Evolutionary conservation across 164 flowering plant species (phyloP).

Genomic region (Berberis thunbergii): DNA sequence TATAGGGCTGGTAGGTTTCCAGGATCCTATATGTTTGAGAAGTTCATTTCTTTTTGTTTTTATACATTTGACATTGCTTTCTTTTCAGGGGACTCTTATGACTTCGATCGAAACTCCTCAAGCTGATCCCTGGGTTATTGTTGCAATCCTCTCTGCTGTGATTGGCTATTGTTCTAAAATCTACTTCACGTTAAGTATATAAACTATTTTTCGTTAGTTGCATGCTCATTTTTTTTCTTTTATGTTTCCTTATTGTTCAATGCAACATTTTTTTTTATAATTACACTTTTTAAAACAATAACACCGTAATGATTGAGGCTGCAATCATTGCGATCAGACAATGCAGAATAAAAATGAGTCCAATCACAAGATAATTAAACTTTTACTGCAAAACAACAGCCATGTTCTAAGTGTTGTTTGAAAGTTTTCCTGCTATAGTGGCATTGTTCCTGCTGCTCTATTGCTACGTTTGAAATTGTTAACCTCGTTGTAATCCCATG

Average conservation of each 20-base stretch:
- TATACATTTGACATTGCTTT: conserved; percentile 2
- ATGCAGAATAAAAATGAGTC: too few species aligned
- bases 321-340: too few species aligned
- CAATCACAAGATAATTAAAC: too few species aligned
- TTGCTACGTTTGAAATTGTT: too few species aligned
- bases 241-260: neutral
- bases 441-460: too few species aligned
- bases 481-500: too few species aligned
- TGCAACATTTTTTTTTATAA: neutral
- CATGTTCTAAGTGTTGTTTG: too few species aligned
- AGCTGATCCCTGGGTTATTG: conserved; percentile 72
- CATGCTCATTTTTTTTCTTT: neutral
- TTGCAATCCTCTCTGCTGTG: conserved; percentile 69
- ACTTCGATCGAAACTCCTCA: conserved; percentile 68
- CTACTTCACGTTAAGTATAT: conserved; percentile 65
- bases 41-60: neutral
- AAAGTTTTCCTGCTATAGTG: too few species aligned
- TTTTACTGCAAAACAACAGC: too few species aligned
- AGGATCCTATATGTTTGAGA: neutral
- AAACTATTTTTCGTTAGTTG: too few species aligned
- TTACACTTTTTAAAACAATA: neutral
- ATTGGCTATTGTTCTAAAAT: conserved; percentile 89
- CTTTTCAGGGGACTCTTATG: conserved; percentile 65
- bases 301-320: too few species aligned
- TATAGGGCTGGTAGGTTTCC: conserved; percentile 74